Evolutionary conservation across 345 rosid genomes (phyloP).

Genomic region (Hibiscus mutabilis): DNA sequence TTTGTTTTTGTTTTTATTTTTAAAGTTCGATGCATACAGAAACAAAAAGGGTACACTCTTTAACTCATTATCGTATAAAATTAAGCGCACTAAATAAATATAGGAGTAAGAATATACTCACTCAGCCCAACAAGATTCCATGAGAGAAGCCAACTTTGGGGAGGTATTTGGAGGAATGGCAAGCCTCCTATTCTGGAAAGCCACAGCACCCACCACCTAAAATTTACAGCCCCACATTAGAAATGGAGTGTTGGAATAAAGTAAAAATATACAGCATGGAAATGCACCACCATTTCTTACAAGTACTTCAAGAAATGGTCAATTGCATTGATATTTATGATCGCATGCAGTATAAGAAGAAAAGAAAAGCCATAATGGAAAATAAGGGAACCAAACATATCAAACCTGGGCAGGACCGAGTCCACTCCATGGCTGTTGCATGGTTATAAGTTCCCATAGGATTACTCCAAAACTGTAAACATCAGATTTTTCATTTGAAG

Average conservation of each 20-base stretch:
- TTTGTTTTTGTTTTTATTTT: too few relatives aligned
- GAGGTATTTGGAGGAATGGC: conserved; percentile 62
- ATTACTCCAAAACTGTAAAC: conserved; percentile 91
- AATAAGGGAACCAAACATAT: neutral
- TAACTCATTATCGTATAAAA: neutral
- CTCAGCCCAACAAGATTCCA: conserved; percentile 99
- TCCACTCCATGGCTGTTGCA: conserved; percentile 95
- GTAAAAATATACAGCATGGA: neutral
- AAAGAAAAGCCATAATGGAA: neutral
- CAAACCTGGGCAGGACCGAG: conserved; percentile 89
- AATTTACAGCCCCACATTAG: neutral
- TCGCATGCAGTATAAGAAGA: neutral
- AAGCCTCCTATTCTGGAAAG: conserved; percentile 89
- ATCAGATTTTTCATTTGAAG: conserved; percentile 93
- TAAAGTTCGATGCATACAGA: neutral
- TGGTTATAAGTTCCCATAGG: conserved; percentile 79
- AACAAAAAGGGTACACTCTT: neutral
- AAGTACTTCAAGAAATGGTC: neutral
- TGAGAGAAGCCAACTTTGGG: conserved; percentile 66
- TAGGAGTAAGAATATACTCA: conserved; percentile 23
- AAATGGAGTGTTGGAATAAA: neutral
- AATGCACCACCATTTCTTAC: neutral
- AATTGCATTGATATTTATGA: neutral
- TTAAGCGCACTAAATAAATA: neutral
- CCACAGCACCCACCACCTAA: conserved; percentile 97